These are phyloP conservation scores for Erythrophleum fordii DNA, from an alignment of 306 rosid genomes.

Conservation along the genomic window DNA sequence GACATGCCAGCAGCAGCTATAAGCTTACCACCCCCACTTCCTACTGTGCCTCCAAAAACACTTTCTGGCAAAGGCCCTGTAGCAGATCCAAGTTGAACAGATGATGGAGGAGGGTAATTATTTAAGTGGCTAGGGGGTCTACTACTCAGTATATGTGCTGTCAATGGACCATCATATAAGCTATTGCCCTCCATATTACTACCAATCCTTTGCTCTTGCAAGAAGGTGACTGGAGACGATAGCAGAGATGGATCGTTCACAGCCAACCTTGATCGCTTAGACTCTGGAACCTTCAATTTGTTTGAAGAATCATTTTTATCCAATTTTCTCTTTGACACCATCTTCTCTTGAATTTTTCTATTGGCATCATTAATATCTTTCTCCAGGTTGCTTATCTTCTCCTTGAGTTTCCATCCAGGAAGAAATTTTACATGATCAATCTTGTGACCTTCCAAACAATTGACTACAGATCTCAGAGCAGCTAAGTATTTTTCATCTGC, in stretches of 20 bases:
- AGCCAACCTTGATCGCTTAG: conserved; percentile 45
- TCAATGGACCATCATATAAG: conserved; percentile 46
- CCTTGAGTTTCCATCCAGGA: conserved; percentile 62
- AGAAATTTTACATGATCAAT: conserved; percentile 51
- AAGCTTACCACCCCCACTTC: conserved; percentile 25
- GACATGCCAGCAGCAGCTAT: conserved; percentile 27
- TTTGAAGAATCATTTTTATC: conserved; percentile 40
- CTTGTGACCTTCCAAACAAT: conserved; percentile 57
- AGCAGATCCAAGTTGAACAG: conserved; percentile 44
- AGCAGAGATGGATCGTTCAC: conserved; percentile 39
- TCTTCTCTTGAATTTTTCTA: conserved; percentile 43
- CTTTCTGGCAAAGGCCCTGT: conserved; percentile 43
- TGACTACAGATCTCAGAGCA: conserved; percentile 60
- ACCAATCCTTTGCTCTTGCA: conserved; percentile 52
- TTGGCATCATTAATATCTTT: conserved; percentile 46
- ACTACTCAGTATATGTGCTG: conserved; percentile 35
- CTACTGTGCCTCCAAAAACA: conserved; percentile 38
- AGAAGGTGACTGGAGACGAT: conserved; percentile 41
- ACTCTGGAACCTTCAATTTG: conserved; percentile 41
- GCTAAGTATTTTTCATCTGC: conserved; percentile 57
- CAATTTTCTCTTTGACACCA: conserved; percentile 47
- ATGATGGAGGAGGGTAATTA: conserved; percentile 44
- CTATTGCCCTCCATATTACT: conserved; percentile 42
- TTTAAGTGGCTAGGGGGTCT: conserved; percentile 44
- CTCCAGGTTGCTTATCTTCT: conserved; percentile 51